Evolutionary conservation across 202 grass and related monocot species (phyloP), one percentile per base, ranked within the genome.

Genomic region (Schoenoplectus triqueter): DNA sequence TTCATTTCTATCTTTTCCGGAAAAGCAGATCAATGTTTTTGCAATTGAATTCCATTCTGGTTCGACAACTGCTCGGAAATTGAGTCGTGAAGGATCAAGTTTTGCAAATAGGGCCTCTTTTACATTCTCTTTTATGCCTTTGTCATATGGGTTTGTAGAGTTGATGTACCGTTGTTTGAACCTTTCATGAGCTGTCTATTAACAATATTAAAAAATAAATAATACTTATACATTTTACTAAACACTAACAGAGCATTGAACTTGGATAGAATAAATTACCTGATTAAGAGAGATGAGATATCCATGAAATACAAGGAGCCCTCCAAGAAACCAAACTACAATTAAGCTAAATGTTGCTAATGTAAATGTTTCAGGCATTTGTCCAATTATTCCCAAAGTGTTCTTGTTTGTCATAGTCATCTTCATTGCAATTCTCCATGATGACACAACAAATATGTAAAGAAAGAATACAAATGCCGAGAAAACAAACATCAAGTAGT

Each of bases 201-300:
- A 48, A 74, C 64, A n/a, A 81, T 14, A 41, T 40, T n/a, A 7
- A 0, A 7, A 69, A 81, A 56, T 3, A 13, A 67, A 60, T 11
- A 40, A 57, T 3, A 47, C 57, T 64, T 54, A 79, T 47, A 62
- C 4, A 77, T 40, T 19, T 14, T 83, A n/a, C 48, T 49, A 62
- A 7, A 54, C 39, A 70, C n/a, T 42, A 14, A 2, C 10, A 48
- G 5, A 83, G 9, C 44, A 46, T 54, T 63, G 14, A 52, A 84
- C 2, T 48, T 47, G 5, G 4, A 40, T 55, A 13, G 19, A 15
- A 62, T 22, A 67, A 6, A 17, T 8, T 82, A 92, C 90, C 80
- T 89, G 86, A 69, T 95, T 95, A 41, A 80, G 55, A 52, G 85
- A 78, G 4, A 88, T 72, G 10, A 95, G 93, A 81, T 88, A 92